phyloP scores from a whole-genome alignment of 345 rosid species.

The Populus alba region DNA sequence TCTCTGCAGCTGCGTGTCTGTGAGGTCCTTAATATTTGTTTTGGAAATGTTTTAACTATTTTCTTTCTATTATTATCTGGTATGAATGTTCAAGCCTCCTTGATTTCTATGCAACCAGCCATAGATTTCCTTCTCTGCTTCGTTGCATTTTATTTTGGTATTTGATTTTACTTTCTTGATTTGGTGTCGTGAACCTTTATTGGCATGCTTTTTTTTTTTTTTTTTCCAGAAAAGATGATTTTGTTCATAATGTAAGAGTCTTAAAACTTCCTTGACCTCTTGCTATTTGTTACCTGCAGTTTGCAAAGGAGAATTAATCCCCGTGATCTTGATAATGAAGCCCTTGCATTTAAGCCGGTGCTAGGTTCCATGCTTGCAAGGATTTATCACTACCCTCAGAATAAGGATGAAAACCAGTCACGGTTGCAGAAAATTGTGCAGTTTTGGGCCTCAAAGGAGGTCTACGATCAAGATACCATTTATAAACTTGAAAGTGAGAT shows the following conservation, averaged over 20 bases:
- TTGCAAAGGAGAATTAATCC: constrained; percentile 82
- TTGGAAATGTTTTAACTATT: not conserved
- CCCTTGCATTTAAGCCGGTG: constrained; percentile 85
- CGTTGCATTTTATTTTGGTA: not conserved
- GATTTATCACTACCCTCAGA: constrained; percentile 76
- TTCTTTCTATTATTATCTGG: not conserved
- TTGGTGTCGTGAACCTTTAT: not conserved
- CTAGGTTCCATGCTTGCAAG: constrained; percentile 90
- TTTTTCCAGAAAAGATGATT: not conserved
- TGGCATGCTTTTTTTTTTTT: not conserved
- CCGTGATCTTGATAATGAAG: constrained; percentile 81
- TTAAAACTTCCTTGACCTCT: constrained; percentile 15
- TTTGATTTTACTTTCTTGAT: not conserved
- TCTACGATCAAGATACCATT: constrained; percentile 81
- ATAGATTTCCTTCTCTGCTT: not conserved
- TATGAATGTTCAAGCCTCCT: not conserved
- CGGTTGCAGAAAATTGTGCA: constrained; percentile 87
- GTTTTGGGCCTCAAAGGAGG: constrained; percentile 96
- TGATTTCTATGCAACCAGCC: not conserved
- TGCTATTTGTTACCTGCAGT: constrained; percentile 40
- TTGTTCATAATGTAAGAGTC: not conserved
- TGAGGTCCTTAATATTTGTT: not conserved
- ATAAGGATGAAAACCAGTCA: constrained; percentile 81
- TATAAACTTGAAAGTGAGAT: constrained; percentile 79
- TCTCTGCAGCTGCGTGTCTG: not conserved